Evolutionary conservation across 441 rosid genomes (phyloP), one percentile per base, ranked within the genome.

Genomic region (Brassica hybrid): DNA sequence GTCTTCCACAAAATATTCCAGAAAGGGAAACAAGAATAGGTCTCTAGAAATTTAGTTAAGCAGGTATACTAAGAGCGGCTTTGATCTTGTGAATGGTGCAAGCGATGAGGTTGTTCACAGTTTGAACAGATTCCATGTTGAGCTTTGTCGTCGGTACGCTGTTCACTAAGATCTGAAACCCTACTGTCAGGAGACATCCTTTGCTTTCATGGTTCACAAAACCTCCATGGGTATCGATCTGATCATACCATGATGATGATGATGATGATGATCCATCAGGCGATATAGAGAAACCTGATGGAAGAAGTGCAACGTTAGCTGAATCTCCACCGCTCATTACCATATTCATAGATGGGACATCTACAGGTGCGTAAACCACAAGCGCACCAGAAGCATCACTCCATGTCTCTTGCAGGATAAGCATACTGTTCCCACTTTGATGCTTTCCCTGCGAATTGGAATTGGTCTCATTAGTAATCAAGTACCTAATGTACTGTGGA

Each of bases 21-120:
- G n/a, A 73, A 69, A 62, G 34, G 13, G 60, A 68, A 63, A 52
- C 54, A 41, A 67, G 14, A 69, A 7, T 8, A 64, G 7, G 30
- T 45, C 18, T 43, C 36, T 50, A 66, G 58, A 54, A 38, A 54
- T 27, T 30, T 30, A 32, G 68, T 27, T 75, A 75, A 43, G 72
- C 68, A 57, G 64, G 72, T 63, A 80, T 5, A 17, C 0, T 30
- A 63, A 81, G 78, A 54, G 83, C 72, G 3, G 81, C 78, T 65
- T 64, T 80, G 82, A 91, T 95, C 83, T 93, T 92, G 83, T 89
- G 94, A 59, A 92, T 85, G 6, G 97, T 92, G 93, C 98, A 92
- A 1, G 96, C 84, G 64, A 94, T 89, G 57, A 94, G 92, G 78
- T 88, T 87, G 82, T 90, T 90, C 45, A 94, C 97, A 0, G 98